phyloP scores from a whole-genome alignment of 2,329 filamentous ascomycete genomes.

The Aspergillus melleus region DNA sequence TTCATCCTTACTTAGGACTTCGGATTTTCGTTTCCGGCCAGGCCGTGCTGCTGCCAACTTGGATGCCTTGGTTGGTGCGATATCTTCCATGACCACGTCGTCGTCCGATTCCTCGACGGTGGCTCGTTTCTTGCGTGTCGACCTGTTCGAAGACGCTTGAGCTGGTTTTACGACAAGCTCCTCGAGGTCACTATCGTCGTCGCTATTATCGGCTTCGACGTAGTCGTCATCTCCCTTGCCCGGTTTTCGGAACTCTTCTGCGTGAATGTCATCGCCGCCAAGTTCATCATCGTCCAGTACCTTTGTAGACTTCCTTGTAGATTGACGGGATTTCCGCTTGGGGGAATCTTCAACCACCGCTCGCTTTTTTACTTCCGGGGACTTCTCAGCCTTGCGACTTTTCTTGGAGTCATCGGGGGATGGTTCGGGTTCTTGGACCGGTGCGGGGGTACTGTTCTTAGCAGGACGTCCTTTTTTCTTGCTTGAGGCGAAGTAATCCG shows the following conservation, averaged over 20 bases:
- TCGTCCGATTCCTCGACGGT: slow-evolving; percentile 37
- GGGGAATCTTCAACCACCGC: slow-evolving; percentile 47
- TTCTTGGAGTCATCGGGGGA: slow-evolving; percentile 9
- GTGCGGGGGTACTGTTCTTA: slow-evolving; percentile 27
- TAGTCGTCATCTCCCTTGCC: slow-evolving; percentile 68
- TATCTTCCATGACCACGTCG: slow-evolving; percentile 57
- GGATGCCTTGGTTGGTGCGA: slow-evolving; percentile 48
- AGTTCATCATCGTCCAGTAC: slow-evolving; percentile 66
- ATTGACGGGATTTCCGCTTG: slow-evolving; percentile 15
- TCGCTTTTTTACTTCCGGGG: slow-evolving; percentile 40
- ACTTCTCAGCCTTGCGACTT: slow-evolving; percentile 6
- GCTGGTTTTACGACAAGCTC: slow-evolving; percentile 64
- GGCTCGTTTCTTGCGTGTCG: slow-evolving; percentile 36
- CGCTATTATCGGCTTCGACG: slow-evolving; percentile 58
- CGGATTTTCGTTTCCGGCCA: slow-evolving; percentile 58
- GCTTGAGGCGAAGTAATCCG: slow-evolving; percentile 61
- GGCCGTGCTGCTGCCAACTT: slow-evolving; percentile 38
- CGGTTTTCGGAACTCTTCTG: slow-evolving; percentile 65
- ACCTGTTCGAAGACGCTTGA: slow-evolving; percentile 49
- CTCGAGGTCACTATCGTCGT: slow-evolving; percentile 61
- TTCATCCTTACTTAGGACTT: slow-evolving; percentile 53
- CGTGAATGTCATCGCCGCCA: slow-evolving; percentile 79
- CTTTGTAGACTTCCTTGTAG: slow-evolving; percentile 36
- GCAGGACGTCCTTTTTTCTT: slow-evolving; percentile 55
- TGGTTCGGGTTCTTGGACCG: slow-evolving; percentile 19